Conservation (phyloP, 2,329 filamentous ascomycete species). For the Colletotrichum liaoningense region DNA sequence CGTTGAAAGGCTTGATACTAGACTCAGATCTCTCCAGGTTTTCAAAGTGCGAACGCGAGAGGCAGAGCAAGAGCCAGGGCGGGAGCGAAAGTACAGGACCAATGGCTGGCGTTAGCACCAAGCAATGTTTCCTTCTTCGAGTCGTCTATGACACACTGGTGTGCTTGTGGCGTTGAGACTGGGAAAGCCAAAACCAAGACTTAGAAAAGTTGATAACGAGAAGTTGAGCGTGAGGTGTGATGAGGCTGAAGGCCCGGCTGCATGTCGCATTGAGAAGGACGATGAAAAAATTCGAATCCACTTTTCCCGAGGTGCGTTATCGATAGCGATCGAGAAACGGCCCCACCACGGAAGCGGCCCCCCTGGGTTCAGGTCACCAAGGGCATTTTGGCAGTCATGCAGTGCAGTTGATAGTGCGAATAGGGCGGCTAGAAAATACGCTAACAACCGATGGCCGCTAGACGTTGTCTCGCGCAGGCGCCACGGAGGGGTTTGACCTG, state of each 20-base stretch:
- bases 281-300: constrained; percentile 32
- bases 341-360: neutral
- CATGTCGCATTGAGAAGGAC: neutral
- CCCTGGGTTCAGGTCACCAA: neutral
- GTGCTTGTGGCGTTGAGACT: constrained; percentile 16
- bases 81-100: neutral
- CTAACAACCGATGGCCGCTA: constrained; percentile 3
- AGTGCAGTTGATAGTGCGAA: neutral
- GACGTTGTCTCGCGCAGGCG: neutral
- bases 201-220: neutral
- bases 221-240: neutral
- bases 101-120: neutral
- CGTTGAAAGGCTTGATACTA: constrained; percentile 16
- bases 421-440: neutral
- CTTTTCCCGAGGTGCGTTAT: constrained; percentile 16
- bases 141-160: neutral
- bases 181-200: neutral
- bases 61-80: neutral
- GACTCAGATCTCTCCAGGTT: neutral
- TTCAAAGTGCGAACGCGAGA: neutral
- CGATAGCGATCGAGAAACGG: constrained; percentile 10
- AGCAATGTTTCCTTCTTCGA: constrained; percentile 1
- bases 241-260: constrained; percentile 13
- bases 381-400: neutral
- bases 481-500: neutral